Conservation (phyloP, 2,329 filamentous ascomycete genomes). For the Colletotrichum godetiae region DNA sequence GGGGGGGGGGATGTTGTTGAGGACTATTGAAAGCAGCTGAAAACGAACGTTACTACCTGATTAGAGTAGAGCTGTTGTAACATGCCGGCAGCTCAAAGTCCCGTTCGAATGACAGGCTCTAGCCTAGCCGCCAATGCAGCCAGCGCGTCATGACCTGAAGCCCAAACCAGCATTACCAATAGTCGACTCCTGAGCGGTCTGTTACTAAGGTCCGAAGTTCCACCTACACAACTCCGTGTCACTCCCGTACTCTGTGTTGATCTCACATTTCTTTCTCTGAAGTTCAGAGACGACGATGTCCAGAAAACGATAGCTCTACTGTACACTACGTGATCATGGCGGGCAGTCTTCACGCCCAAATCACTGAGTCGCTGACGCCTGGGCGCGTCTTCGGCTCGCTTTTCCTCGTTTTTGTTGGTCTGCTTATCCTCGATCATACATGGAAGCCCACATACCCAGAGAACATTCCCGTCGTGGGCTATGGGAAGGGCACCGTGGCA, state of each 20-base stretch:
- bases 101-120: background rate
- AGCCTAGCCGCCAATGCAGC: background rate
- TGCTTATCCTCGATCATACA: slow-evolving; percentile 53
- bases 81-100: background rate
- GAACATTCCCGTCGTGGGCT: slow-evolving; percentile 54
- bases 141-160: slow-evolving; percentile 23
- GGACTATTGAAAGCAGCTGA: background rate
- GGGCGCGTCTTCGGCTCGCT: slow-evolving; percentile 42
- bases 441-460: slow-evolving; percentile 52
- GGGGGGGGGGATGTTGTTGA: background rate
- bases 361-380: slow-evolving; percentile 45
- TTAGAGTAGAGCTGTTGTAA: background rate
- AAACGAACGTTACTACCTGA: background rate
- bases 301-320: background rate
- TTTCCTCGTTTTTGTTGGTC: slow-evolving; percentile 47
- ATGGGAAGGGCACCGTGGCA: slow-evolving; percentile 49
- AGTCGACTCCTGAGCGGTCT: slow-evolving; percentile 4
- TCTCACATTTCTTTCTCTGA: background rate
- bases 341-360: slow-evolving; percentile 38
- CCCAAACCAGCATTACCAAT: slow-evolving; percentile 4
- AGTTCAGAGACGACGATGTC: slow-evolving; percentile 5
- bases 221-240: slow-evolving; percentile 11
- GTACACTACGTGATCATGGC: slow-evolving; percentile 11
- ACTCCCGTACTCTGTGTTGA: background rate
- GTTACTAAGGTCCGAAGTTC: background rate